phyloP scores from a whole-genome alignment of 805 yeast genomes.

The Kurtzmaniella cleridarum region DNA sequence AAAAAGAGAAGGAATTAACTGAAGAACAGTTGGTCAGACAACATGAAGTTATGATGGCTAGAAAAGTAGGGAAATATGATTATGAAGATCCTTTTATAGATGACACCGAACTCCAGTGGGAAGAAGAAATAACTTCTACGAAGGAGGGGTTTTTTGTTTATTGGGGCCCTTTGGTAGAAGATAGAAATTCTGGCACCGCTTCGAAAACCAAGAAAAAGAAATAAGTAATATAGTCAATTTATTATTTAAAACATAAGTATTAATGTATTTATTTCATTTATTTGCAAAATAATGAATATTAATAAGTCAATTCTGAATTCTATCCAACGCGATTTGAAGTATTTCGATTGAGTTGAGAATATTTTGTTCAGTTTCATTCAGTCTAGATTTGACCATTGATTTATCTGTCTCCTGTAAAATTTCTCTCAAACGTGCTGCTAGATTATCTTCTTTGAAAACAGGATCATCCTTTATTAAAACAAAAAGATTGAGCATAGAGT shows the following conservation, averaged over 20 bases:
- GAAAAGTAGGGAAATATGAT: conserved; percentile 88
- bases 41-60: conserved; percentile 47
- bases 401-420: background rate
- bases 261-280: background rate
- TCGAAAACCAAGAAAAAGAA: conserved; percentile 14
- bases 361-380: conserved; percentile 9
- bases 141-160: conserved; percentile 94
- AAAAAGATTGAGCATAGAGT: conserved; percentile 55
- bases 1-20: conserved; percentile 21
- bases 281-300: too few relatives aligned
- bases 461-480: conserved; percentile 24
- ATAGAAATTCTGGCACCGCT: conserved; percentile 18
- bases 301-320: conserved; percentile 14
- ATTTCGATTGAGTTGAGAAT: conserved; percentile 30
- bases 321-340: conserved; percentile 28
- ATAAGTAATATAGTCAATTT: background rate
- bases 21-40: conserved; percentile 41
- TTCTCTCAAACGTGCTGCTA: background rate
- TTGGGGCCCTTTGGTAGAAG: conserved; percentile 83
- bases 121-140: conserved; percentile 87
- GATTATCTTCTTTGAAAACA: conserved; percentile 10
- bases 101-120: conserved; percentile 88
- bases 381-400: conserved; percentile 17
- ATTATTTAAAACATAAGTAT: background rate
- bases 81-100: conserved; percentile 93